Conservation (phyloP, 1,284 basidiomycete species). For the Apiotrichum veenhuisii region DNA sequence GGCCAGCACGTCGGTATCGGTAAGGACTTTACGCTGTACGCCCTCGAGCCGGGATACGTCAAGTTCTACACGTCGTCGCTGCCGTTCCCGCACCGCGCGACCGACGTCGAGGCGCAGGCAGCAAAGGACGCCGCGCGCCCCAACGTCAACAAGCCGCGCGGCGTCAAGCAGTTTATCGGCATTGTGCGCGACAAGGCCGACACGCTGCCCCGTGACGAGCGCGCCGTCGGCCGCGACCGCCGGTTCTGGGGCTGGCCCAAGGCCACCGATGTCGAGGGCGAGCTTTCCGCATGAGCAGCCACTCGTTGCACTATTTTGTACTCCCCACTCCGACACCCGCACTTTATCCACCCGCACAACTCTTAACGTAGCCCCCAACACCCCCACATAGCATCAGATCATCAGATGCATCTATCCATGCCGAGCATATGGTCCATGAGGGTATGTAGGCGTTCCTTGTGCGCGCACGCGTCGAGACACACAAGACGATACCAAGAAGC, state of each 20-base stretch:
- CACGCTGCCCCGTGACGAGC: conserved; percentile 74
- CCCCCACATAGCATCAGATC: conserved; percentile 4
- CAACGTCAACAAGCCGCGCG: conserved; percentile 41
- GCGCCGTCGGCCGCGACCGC: conserved; percentile 55
- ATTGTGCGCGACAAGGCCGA: conserved; percentile 74
- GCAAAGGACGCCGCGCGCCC: conserved; percentile 14
- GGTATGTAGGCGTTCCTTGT: no score
- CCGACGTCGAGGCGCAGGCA: conserved; percentile 13
- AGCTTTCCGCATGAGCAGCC: no score
- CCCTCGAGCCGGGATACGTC: conserved; percentile 79
- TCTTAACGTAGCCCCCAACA: not conserved
- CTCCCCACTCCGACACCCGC: no score
- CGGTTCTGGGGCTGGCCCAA: conserved; percentile 48
- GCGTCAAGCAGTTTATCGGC: conserved; percentile 68
- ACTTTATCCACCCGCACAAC: not conserved
- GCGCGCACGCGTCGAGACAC: not conserved
- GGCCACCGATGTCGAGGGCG: conserved; percentile 6
- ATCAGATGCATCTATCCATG: conserved; percentile 17
- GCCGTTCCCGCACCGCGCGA: conserved; percentile 50
- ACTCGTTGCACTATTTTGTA: no score
- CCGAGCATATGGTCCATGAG: conserved; percentile 1
- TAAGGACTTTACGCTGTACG: conserved; percentile 86
- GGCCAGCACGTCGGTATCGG: conserved; percentile 89
- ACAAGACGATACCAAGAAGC: not conserved
- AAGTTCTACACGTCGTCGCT: conserved; percentile 67